Evolutionary conservation across 345 rosid genomes (phyloP).

Genomic region (Aquilaria yunnanensis): DNA sequence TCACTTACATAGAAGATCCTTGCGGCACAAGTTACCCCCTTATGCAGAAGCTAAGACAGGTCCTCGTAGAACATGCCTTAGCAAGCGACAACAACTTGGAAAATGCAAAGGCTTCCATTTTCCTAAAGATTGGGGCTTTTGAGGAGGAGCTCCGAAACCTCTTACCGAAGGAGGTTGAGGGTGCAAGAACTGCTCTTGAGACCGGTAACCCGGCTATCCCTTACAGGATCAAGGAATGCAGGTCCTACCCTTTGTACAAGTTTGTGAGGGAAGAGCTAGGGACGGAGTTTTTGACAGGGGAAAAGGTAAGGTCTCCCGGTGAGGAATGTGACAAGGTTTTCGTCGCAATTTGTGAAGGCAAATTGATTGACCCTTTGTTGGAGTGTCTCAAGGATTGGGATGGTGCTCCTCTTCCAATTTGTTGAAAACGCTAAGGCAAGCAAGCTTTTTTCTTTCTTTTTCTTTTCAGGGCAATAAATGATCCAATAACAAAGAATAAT

Average conservation of each 20-base stretch:
- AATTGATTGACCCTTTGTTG: constrained; percentile 63
- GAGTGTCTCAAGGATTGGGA: constrained; percentile 67
- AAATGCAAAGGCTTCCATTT: constrained; percentile 37
- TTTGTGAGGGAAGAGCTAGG: constrained; percentile 58
- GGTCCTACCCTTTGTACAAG: constrained; percentile 66
- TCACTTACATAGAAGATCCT: constrained; percentile 63
- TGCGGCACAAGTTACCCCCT: constrained; percentile 65
- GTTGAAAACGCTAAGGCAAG: neutral
- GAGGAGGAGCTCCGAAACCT: constrained; percentile 50
- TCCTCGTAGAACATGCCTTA: constrained; percentile 63
- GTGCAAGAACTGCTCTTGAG: constrained; percentile 36
- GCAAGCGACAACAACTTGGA: constrained; percentile 48
- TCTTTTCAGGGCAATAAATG: no score
- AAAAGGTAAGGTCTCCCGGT: constrained; percentile 55
- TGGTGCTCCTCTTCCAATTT: constrained; percentile 51
- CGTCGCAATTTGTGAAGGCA: constrained; percentile 56
- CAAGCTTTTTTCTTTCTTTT: no score
- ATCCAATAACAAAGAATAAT: no score
- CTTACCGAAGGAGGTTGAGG: constrained; percentile 61
- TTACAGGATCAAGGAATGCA: constrained; percentile 63
- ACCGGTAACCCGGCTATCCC: constrained; percentile 38
- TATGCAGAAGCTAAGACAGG: constrained; percentile 72
- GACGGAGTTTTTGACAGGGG: constrained; percentile 47
- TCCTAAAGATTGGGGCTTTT: constrained; percentile 57
- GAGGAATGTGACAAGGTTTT: constrained; percentile 74